Conservation (phyloP, 768 basidiomycete species). For the Filobasidium wieringae region DNA sequence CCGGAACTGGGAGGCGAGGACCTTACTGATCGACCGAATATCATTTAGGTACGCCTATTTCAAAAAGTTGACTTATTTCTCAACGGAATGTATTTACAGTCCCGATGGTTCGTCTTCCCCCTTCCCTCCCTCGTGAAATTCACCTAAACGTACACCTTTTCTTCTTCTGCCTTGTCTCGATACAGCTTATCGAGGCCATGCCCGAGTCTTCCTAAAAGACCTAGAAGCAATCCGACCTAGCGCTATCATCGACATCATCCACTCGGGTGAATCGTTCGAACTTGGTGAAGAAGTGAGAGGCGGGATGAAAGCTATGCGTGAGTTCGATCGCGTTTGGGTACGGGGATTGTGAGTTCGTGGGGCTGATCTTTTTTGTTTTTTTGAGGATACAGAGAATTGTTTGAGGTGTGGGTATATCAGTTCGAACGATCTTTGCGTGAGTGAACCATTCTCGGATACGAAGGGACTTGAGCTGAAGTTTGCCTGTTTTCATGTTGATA, state of each 20-base stretch:
- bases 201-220: conserved; percentile 85
- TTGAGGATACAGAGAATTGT: conserved; percentile 58
- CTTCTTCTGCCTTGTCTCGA: background rate
- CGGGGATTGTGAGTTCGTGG: background rate
- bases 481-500: background rate
- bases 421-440: conserved; percentile 62
- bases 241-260: conserved; percentile 94
- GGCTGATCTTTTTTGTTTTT: conserved; percentile 6
- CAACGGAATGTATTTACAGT: conserved; percentile 97
- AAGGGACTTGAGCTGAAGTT: background rate
- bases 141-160: background rate
- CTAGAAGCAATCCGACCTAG: conserved; percentile 86
- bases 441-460: background rate
- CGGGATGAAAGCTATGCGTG: conserved; percentile 72
- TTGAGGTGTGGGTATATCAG: conserved; percentile 89
- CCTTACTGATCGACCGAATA: background rate
- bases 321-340: conserved; percentile 29
- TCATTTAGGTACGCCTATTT: conserved; percentile 85
- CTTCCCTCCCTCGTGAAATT: background rate
- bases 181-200: conserved; percentile 84
- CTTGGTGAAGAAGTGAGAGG: conserved; percentile 73
- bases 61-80: conserved; percentile 97
- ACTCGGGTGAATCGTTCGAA: conserved; percentile 87
- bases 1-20: conserved; percentile 10
- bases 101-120: conserved; percentile 50